A percentile compares a stretch with the other conserved stretches of the same genome.
phyloP scores from a whole-genome alignment of 176 grass and related monocot genomes.

The Miscanthus lutarioriparius region DNA sequence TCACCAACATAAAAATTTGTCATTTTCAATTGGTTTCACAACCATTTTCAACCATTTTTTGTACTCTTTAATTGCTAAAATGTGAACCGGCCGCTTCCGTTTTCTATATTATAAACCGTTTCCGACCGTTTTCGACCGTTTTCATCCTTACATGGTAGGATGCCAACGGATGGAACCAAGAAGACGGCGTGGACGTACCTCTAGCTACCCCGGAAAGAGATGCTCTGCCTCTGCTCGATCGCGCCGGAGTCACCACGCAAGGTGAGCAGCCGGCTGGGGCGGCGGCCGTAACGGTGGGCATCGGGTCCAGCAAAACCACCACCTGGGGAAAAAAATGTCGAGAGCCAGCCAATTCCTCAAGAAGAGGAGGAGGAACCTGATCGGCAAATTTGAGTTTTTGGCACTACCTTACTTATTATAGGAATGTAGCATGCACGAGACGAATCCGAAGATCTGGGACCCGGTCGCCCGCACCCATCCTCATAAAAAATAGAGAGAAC shows the following conservation, averaged over 20 bases:
- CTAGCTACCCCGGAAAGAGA: not conserved
- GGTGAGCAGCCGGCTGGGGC: not conserved
- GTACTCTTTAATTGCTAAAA: too few species aligned
- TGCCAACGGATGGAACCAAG: not conserved
- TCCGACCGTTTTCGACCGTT: too few species aligned
- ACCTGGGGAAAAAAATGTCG: not conserved
- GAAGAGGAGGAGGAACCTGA: not conserved
- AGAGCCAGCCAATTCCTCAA: not conserved
- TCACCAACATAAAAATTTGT: too few species aligned
- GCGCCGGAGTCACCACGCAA: not conserved
- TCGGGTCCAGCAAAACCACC: not conserved
- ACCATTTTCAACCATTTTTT: too few species aligned
- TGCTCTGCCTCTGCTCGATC: not conserved
- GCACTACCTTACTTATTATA: not conserved
- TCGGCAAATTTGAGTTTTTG: not conserved
- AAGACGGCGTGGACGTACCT: not conserved
- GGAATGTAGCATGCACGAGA: not conserved
- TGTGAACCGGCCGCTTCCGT: too few species aligned
- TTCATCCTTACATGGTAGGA: too few species aligned
- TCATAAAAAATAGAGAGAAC: not conserved
- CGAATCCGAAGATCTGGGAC: not conserved
- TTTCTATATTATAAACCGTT: too few species aligned
- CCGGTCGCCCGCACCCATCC: not conserved
- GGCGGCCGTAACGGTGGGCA: not conserved
- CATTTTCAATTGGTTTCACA: too few species aligned